Evolutionary conservation across 2,329 filamentous ascomycete species (phyloP).

Genomic region (Byssochlamys sp.): DNA sequence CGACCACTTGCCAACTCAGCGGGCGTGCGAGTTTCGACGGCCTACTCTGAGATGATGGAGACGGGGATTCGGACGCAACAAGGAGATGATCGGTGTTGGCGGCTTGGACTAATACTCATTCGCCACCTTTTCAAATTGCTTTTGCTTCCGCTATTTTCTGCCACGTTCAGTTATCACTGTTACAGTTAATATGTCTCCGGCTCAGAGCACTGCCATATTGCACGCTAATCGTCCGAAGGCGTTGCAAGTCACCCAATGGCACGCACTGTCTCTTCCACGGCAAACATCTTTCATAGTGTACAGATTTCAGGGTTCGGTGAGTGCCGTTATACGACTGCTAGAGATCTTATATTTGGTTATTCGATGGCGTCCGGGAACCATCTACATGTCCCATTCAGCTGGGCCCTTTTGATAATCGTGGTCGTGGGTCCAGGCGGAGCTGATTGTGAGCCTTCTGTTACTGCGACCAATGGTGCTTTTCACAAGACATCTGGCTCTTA

Average conservation of each 20-base stretch:
- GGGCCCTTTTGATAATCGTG: background rate
- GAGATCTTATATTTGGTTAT: background rate
- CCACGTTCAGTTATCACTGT: constrained; percentile 1
- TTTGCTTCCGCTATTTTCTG: constrained; percentile 10
- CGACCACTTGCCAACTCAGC: background rate
- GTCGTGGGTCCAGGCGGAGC: background rate
- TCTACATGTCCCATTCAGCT: background rate
- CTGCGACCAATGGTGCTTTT: background rate
- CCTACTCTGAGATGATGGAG: background rate
- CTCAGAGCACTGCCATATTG: constrained; percentile 4
- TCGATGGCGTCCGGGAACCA: background rate
- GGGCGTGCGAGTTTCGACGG: background rate
- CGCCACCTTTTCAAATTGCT: constrained; percentile 16
- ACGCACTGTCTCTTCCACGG: background rate
- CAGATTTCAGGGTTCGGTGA: background rate
- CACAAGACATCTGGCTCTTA: background rate
- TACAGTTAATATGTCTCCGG: background rate
- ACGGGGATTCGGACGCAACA: constrained; percentile 2
- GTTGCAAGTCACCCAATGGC: constrained; percentile 4
- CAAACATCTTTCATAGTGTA: background rate
- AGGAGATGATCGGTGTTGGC: constrained; percentile 10
- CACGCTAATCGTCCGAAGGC: constrained; percentile 3
- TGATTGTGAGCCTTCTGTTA: background rate
- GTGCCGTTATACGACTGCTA: background rate
- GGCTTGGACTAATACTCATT: constrained; percentile 15